phyloP scores from a whole-genome alignment of 345 rosid genomes.

The Luvunga scandens region DNA sequence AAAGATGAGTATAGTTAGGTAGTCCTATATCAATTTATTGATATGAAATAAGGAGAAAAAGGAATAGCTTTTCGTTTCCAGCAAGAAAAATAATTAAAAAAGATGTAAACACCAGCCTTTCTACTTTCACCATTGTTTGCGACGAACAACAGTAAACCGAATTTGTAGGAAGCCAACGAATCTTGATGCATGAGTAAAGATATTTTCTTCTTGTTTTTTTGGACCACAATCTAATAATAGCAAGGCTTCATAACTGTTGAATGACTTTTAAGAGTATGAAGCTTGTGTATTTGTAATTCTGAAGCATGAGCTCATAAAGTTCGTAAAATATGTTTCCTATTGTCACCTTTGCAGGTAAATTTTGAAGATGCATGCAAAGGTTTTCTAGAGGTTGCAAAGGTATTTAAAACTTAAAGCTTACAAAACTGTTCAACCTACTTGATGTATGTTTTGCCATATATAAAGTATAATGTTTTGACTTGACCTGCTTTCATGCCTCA shows the following conservation, averaged over 20 bases:
- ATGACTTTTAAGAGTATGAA: neutral
- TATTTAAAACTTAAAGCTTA: slow-evolving; percentile 18
- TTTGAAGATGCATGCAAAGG: slow-evolving; percentile 99
- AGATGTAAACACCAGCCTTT: neutral
- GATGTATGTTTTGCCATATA: neutral
- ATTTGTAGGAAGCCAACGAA: neutral
- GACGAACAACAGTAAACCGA: neutral
- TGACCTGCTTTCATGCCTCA: neutral
- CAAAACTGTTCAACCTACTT: neutral
- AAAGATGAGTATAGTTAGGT: neutral
- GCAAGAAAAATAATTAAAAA: too few species aligned
- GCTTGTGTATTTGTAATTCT: neutral
- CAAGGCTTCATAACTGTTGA: neutral
- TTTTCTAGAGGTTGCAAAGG: slow-evolving; percentile 96
- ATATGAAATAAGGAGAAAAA: neutral
- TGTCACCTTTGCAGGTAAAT: slow-evolving; percentile 54
- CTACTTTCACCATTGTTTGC: neutral
- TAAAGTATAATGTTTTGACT: neutral
- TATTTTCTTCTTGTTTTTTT: neutral
- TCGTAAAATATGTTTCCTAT: slow-evolving; percentile 7
- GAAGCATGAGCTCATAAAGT: neutral
- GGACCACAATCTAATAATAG: neutral
- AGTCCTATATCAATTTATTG: neutral
- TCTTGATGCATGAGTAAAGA: neutral
- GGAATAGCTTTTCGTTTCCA: neutral